Evolutionary conservation across 169 alveolate genomes (phyloP), one percentile per base, ranked within the genome.

Genomic region (Gregarina niphandrodes): DNA sequence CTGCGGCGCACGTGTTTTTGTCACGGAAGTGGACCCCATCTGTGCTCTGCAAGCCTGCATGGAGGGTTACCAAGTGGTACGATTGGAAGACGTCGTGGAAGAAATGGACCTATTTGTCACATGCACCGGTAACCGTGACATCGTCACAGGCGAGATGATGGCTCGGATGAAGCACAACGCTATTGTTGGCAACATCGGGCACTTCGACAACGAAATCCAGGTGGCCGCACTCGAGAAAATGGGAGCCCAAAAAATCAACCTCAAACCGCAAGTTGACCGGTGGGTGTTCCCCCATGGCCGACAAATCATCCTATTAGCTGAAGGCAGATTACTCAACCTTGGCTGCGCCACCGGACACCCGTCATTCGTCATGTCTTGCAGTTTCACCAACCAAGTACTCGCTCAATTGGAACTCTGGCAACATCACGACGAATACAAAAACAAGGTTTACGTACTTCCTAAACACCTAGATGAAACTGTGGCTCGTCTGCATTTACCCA

Each of bases 321-420:
- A 77, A 45, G 98, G 98, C n/a, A 74, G 98, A 48, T 73, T 87
- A 36, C 63, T 85, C 46, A 90, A 90, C 70, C 79, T 90, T 12
- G 97, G 96, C 18, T 90, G 98, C 39, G 98, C 97, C 54, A 85
- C 95, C 32, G 98, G 98, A 2, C 98, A 90, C 56, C 98, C 98
- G 13, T 82, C 96, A 30, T 82, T 90, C 59, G 98, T 90, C 32
- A 86, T 90, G 96, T 81, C 95, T 32, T 76, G 77, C 67, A 82
- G 95, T 12, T 90, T 90, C 77, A 84, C 96, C 32, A 87, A 86
- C 63, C 91, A 90, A 22, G 42, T 42, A 21, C 74, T 64, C 37
- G 63, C 70, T 9, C 70, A 64, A 26, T 16, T 57, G 64, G 57
- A 80, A 53, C 62, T 76, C 53, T 64, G 73, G 70, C 42, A 35